phyloP scores from a whole-genome alignment of 805 yeast species.

The Brettanomyces bruxellensis region DNA sequence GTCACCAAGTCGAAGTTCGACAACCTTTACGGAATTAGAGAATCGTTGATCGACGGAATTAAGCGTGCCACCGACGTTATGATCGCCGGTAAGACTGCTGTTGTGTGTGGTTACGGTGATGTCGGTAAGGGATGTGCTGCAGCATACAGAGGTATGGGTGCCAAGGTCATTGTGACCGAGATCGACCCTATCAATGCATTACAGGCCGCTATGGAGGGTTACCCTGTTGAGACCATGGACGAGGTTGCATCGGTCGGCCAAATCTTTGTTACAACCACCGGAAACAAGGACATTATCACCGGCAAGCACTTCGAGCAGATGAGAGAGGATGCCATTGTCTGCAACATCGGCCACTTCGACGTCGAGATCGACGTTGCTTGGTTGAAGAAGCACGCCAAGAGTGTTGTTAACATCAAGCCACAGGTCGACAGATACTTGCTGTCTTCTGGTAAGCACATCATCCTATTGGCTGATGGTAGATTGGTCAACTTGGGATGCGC shows the following conservation, averaged over 20 bases:
- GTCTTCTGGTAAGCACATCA: constrained; percentile 84
- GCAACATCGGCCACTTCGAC: constrained; percentile 99
- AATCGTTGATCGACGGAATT: constrained; percentile 96
- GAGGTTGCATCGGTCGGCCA: constrained; percentile 91
- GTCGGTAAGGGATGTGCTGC: constrained; percentile 99
- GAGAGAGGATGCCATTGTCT: constrained; percentile 99
- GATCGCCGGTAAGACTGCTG: constrained; percentile 99
- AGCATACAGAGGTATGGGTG: constrained; percentile 99
- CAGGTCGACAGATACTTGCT: constrained; percentile 97
- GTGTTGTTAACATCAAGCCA: constrained; percentile 95
- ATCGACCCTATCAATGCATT: constrained; percentile 98
- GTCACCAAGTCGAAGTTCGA: constrained; percentile 99
- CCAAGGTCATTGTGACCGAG: constrained; percentile 95
- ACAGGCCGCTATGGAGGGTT: constrained; percentile 99
- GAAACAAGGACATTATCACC: constrained; percentile 96
- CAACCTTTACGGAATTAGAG: constrained; percentile 99
- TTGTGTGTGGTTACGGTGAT: constrained; percentile 99
- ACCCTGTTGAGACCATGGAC: constrained; percentile 91
- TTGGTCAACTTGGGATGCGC: constrained; percentile 99
- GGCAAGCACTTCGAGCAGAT: constrained; percentile 77
- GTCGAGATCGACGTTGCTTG: constrained; percentile 99
- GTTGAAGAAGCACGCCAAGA: constrained; percentile 89
- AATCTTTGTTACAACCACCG: constrained; percentile 98
- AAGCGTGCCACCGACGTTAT: constrained; percentile 99
- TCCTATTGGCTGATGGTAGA: constrained; percentile 98